Base-by-base conservation (phyloP, 495 filamentous ascomycete genomes). In the Poronia punctata region DNA sequence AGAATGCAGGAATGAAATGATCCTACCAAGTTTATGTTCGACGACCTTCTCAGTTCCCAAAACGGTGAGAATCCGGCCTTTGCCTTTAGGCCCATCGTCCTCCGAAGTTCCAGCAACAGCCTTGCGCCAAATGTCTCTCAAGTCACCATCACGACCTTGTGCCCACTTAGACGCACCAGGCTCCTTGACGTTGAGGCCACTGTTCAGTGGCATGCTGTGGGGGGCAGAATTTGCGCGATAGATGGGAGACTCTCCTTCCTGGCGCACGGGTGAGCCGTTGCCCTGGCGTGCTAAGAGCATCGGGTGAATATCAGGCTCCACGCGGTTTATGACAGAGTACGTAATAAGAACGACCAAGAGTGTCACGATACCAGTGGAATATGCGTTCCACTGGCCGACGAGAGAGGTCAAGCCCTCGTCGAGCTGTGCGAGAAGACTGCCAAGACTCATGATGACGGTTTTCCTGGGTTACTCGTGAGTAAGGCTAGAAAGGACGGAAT, bases 51-150 rank as follows among this genome's bases (percentile, higher is more conserved):
- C 77, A 41, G 72, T 80, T 14, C 93, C 92, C 16, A 86, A 65
- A 12, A 95, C 79, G 1, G 86, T 94, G 30, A 88, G 63, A 35
- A 99, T 78, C 55, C 79, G 84, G 32, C 86, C 86, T 49, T 75
- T 76, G 34, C 76, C 70, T 24, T 65, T 49, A 15, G 70, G 63
- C 10, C 79, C 78, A 23, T 80, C 76, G 16, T 73, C 70, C 37
- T 82, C 75, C 19, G 74, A 60, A 3, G 68, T 64, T 26, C 86
- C 86, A 27, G 71, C 71, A 11, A 83, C 64, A 27, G 83, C 85
- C 54, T 79, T 70, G 40, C 80, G 81, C 92, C 92, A 99, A 32
- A 99, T 71, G 60, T 99, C 92, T 32, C 92, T 76, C 41, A 99
- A 69, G 48, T 99, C 92, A 12, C 92, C 92, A 58, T 92, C 80